Evolutionary conservation across 176 grass and related monocot genomes (phyloP), one percentile per base, ranked within the genome.

Genomic region (bread wheat (Triticum aestivum)): DNA sequence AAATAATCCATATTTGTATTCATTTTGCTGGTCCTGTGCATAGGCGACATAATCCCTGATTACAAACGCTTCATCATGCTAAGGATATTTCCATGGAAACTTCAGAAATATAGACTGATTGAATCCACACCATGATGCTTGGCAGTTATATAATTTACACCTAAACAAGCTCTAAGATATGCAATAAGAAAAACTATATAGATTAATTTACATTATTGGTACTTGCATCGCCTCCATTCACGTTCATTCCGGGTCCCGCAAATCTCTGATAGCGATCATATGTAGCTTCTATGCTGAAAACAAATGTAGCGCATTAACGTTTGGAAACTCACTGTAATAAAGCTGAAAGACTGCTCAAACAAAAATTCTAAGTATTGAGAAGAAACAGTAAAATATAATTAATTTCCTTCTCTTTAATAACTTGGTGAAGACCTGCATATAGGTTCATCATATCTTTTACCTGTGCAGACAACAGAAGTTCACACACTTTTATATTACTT

Each of bases 231-330:
- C 45, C 87, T 77, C 32, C 68, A 65, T 84, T 89, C 78, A 80
- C 9, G 34, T 80, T 66, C n/a, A 47, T 80, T 42, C 52, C 33
- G 37, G 69, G 17, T 84, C 49, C 84, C 0, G 51, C 39, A 77
- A 92, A 89, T 58, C 69, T 85, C 30, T 84, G 74, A 71, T 84
- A 92, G 32, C 91, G 87, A 13, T 83, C 84, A 73, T 89, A 89
- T 65, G 87, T 89, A 30, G 23, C 69, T 87, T 89, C 87, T 54
- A 92, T 87, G 84, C 91, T 92, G 87, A 67, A 86, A 89, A 79
- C 14, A 47, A 54, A 75, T 75, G 83, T 21, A 59, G 32, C 15
- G 11, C 45, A 84, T 78, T 45, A 42, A 13, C n/a, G 30, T 13
- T 34, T 6, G 4, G 4, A 51, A 82, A 77, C 14, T 37, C 14